Conservation (phyloP, 257 asterid genomes). For the Lavandula angustifolia region DNA sequence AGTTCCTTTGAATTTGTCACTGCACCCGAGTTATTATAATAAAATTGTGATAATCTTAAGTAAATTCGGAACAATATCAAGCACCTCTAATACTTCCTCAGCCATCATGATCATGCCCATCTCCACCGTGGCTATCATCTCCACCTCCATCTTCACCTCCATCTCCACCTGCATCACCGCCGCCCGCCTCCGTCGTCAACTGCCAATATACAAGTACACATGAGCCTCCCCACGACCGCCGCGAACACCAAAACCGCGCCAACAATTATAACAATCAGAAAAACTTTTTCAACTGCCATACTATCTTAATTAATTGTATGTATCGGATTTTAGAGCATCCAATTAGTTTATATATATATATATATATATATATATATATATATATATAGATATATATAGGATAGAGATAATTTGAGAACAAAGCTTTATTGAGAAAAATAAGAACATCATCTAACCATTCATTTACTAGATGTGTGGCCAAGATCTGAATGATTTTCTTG, state of each 20-base stretch:
- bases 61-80: too few species aligned
- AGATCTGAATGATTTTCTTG: too few species aligned
- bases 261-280: background rate
- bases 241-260: background rate
- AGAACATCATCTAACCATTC: too few species aligned
- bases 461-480: too few species aligned
- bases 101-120: background rate
- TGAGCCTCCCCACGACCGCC: background rate
- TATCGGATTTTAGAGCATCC: background rate
- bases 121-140: background rate
- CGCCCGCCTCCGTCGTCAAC: background rate
- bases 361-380: too few species aligned
- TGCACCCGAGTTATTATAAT: too few species aligned
- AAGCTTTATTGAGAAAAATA: too few species aligned
- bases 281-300: background rate
- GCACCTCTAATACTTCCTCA: too few species aligned
- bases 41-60: too few species aligned
- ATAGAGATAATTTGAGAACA: too few species aligned
- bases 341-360: background rate
- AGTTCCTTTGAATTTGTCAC: too few species aligned
- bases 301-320: background rate
- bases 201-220: background rate
- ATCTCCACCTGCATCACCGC: constrained; percentile 1
- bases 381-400: too few species aligned
- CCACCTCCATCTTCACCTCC: background rate